Percentiles rank a stretch among this genome's conserved stretches.
phyloP scores from a whole-genome alignment of 2,329 filamentous ascomycete genomes.

The Didymellaceae sp. region DNA sequence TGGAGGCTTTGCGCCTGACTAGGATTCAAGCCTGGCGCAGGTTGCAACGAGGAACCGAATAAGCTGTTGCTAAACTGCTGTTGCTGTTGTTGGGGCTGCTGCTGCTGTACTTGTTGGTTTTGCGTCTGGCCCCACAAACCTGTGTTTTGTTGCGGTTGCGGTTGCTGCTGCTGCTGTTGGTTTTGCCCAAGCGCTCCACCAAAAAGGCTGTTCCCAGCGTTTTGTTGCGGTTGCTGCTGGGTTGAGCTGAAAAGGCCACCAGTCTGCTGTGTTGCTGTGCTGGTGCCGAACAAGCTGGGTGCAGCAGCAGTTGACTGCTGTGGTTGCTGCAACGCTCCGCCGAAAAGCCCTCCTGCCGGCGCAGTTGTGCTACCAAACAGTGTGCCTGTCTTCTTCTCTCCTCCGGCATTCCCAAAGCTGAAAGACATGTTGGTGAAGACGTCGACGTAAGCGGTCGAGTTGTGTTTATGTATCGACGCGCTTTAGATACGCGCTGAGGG shows the following conservation, averaged over 20 bases:
- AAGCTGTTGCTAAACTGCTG: conserved; percentile 50
- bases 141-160: conserved; percentile 46
- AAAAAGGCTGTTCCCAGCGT: conserved; percentile 29
- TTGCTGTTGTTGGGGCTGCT: conserved; percentile 47
- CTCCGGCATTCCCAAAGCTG: conserved; percentile 36
- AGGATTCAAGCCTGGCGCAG: conserved; percentile 38
- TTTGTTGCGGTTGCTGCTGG: conserved; percentile 23
- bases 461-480: conserved; percentile 13
- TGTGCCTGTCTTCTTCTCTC: conserved; percentile 47
- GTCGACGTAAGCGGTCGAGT: neutral
- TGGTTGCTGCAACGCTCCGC: conserved; percentile 44
- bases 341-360: conserved; percentile 50
- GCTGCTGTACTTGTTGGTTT: conserved; percentile 53
- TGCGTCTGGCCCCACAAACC: conserved; percentile 47
- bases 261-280: conserved; percentile 21
- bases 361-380: conserved; percentile 46
- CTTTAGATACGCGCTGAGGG: conserved; percentile 23
- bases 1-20: conserved; percentile 45
- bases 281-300: conserved; percentile 29
- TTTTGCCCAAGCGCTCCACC: conserved; percentile 20
- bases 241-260: conserved; percentile 33
- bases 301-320: conserved; percentile 45
- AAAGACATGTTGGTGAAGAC: conserved; percentile 36
- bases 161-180: conserved; percentile 23
- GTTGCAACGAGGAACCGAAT: conserved; percentile 45